Percentiles rank a stretch among this genome's conserved stretches.
Conservation (phyloP, 768 basidiomycete species). For the Pluteus cervinus region DNA sequence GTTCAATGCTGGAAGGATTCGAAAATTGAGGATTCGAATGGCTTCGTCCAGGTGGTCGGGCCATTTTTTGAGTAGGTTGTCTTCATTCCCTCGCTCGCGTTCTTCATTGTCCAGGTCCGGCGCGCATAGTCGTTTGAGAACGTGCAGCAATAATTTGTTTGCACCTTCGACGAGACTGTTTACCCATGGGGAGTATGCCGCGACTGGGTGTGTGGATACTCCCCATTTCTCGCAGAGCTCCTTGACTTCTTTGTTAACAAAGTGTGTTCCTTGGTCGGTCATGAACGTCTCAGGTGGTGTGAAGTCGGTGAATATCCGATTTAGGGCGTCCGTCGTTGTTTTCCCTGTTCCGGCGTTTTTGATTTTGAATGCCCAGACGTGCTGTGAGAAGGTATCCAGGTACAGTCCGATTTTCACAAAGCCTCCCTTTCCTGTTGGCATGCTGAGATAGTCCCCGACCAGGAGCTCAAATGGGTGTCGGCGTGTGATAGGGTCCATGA, state of each 20-base stretch:
- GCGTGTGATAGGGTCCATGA: constrained; percentile 29
- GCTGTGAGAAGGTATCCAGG: constrained; percentile 24
- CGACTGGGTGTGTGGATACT: constrained; percentile 11
- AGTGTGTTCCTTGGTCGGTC: constrained; percentile 30
- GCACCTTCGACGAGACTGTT: constrained; percentile 29
- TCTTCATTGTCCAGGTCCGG: constrained; percentile 23
- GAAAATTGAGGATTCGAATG: constrained; percentile 7
- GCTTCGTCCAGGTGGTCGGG: constrained; percentile 24
- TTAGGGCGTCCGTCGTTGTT: constrained; percentile 14
- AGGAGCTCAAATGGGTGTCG: constrained; percentile 32
- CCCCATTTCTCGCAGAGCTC: constrained; percentile 17
- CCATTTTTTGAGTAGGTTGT: constrained; percentile 22
- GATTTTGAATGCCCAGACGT: constrained; percentile 22
- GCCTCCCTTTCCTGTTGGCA: constrained; percentile 26
- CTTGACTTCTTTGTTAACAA: constrained; percentile 24
- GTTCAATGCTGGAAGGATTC: too few relatives aligned
- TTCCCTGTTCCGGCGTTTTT: constrained; percentile 21
- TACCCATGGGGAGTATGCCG: constrained; percentile 35
- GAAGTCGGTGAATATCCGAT: constrained; percentile 17
- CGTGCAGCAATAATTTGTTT: constrained; percentile 23
- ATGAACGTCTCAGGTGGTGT: constrained; percentile 24
- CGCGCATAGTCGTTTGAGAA: constrained; percentile 22
- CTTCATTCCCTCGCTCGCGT: constrained; percentile 9
- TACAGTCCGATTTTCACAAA: constrained; percentile 20
- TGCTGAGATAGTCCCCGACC: constrained; percentile 26